Base-by-base conservation (phyloP, 495 filamentous ascomycete species). In the Recurvomyces mirabilis region DNA sequence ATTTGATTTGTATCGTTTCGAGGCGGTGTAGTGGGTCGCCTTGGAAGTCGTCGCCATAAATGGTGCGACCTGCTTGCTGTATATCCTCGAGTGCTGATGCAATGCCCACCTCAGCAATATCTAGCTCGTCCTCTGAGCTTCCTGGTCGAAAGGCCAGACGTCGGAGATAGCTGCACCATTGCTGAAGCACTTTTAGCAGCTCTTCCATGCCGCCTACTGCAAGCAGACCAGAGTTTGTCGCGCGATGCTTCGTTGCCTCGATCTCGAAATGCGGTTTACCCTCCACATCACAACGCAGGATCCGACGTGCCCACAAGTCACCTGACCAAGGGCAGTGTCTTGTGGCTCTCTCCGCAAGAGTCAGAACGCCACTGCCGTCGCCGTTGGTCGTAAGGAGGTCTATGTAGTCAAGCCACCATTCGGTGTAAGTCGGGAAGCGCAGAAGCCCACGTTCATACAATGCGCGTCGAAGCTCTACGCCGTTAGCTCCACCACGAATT, bases 241-340 rank as follows among this genome's bases (percentile, higher is more conserved):
- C 91, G 35, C 75, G 81, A 58, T 96, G 86, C 59, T 98, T 98
- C 57, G 94, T 86, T 25, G 77, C 68, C 49, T 88, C 82, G 31
- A 96, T 83, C 21, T 79, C 80, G n/a, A 77, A 61, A 53, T 87
- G 93, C 2, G 77, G 67, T 53, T 77, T 71, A 13, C 75, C 73
- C 41, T 81, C 80, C 24, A 77, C 74, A 65, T 95, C 91, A 10
- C 83, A 78, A 15, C 75, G 81, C 37, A 95, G 63, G 14, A 98
- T 77, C 47, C 87, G 86, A 49, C 87, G 78, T 3, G 88, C 81
- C 91, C 91, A 98, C 9, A 96, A 68, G 17, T 75, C 71, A 17
- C 91, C 88, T 13, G 84, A 93, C 83, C 86, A 93, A 1, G 91
- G 89, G 46, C 87, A 88, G 60, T 94, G 87, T 13, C 79, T 73